Evolutionary conservation across 139 green algal genomes (phyloP), one percentile per base, ranked within the genome.

Genomic region (Haematococcus lacustris): DNA sequence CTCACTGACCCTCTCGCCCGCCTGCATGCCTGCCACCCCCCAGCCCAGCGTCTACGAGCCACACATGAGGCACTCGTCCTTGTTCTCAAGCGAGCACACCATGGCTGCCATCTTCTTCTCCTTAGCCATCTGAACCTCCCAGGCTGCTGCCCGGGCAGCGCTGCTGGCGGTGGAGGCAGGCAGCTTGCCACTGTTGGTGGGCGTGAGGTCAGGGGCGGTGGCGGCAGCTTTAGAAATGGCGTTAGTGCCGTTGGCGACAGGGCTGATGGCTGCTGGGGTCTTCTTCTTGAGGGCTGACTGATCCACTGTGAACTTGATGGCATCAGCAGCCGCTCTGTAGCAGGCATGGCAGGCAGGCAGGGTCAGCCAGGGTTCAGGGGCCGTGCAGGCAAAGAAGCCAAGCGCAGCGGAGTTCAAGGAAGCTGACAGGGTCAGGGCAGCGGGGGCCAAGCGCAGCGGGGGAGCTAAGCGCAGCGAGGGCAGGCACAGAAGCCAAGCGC

Each of bases 241-340:
- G 64, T 33, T 70, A 38, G 35, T 23, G 40, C 32, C 71, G 25
- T 43, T 4, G 28, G 28, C n/a, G 21, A 35, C 39, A 17, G n/a
- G 3, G 21, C 13, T 66, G 17, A 37, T 41, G 0, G 57, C 13
- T 66, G 69, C 3, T 37, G 68, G 23, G 23, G 73, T 70, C 47
- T 83, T 88, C 33, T 68, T 71, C 70, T 76, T 79, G 5, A 92
- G 82, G 1, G 82, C 72, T 39, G 70, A 67, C 60, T 94, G 85
- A 79, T 99, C 95, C 21, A 99, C 94, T 1, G 95, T 99, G 83
- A 99, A 99, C 91, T 99, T 97, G 86, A 99, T 98, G 76, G 95
- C 95, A 71, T 99, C 95, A 1, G 94, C 95, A 30, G 94, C 94
- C 39, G 91, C 84, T 67, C 91, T 83, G 70, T 30, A n/a, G n/a